phyloP scores from a whole-genome alignment of 2,329 filamentous ascomycete species.

The Ascochyta fabae region DNA sequence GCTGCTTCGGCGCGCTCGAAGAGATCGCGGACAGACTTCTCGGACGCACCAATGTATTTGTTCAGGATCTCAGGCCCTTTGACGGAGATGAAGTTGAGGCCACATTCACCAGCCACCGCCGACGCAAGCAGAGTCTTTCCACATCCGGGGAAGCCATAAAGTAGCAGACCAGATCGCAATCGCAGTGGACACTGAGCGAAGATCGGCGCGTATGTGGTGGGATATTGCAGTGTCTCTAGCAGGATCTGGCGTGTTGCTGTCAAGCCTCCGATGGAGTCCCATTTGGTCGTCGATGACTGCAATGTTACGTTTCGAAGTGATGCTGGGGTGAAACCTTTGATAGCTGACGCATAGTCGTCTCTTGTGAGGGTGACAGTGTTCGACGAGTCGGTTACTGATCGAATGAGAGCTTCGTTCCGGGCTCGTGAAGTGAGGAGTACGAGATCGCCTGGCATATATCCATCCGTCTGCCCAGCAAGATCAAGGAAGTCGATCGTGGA shows the following conservation, averaged over 20 bases:
- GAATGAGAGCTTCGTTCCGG: constrained; percentile 89
- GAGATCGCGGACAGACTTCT: constrained; percentile 93
- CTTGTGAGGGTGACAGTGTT: constrained; percentile 67
- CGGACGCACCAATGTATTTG: constrained; percentile 97
- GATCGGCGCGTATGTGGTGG: constrained; percentile 96
- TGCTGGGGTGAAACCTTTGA: constrained; percentile 92
- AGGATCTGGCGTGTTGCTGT: constrained; percentile 86
- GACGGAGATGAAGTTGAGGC: constrained; percentile 97
- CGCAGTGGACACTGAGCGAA: constrained; percentile 95
- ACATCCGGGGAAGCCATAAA: constrained; percentile 95
- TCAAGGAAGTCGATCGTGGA: constrained; percentile 87
- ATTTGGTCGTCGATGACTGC: constrained; percentile 90
- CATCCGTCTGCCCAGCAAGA: constrained; percentile 90
- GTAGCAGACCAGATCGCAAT: constrained; percentile 87
- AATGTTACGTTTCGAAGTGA: constrained; percentile 93
- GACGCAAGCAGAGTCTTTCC: constrained; percentile 96
- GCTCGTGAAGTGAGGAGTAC: constrained; percentile 84
- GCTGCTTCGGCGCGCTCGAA: constrained; percentile 93
- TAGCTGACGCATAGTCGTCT: constrained; percentile 80
- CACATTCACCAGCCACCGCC: constrained; percentile 96
- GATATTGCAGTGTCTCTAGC: constrained; percentile 93
- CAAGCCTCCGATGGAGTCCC: constrained; percentile 89
- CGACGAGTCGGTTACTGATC: constrained; percentile 65
- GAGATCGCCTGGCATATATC: constrained; percentile 96
- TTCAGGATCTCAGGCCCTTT: constrained; percentile 98